These are phyloP conservation scores for Pleurotus sapidus DNA, from an alignment of 768 basidiomycete genomes.

Conservation along the genomic window DNA sequence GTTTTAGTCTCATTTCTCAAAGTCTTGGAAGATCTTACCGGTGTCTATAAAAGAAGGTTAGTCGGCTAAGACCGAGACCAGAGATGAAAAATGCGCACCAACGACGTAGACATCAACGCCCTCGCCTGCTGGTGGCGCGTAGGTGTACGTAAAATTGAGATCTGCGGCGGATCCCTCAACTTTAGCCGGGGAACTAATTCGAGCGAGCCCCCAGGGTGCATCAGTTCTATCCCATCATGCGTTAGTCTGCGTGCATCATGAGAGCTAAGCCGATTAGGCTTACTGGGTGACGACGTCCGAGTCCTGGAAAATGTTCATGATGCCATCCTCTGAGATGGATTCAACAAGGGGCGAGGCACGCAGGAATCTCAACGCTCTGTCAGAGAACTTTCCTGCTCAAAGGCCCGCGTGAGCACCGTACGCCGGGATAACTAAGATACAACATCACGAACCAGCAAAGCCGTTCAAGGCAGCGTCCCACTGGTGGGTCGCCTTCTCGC, in stretches of 20 bases:
- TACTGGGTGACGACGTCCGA: constrained; percentile 8
- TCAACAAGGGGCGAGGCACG: constrained; percentile 23
- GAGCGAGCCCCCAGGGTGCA: constrained; percentile 30
- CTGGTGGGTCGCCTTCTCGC: constrained; percentile 8
- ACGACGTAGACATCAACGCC: constrained; percentile 32
- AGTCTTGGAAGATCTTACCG: constrained; percentile 12
- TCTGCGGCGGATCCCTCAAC: constrained; percentile 12
- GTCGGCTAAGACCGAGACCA: neutral
- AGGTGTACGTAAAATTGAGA: constrained; percentile 23
- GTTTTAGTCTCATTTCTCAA: no score
- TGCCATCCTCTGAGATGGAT: constrained; percentile 26
- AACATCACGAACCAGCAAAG: constrained; percentile 17
- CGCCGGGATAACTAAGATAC: neutral
- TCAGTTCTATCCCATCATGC: constrained; percentile 16
- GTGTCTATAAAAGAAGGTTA: constrained; percentile 6
- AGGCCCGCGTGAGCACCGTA: neutral
- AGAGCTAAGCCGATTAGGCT: neutral
- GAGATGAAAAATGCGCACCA: constrained; percentile 19
- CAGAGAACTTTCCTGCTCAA: constrained; percentile 16
- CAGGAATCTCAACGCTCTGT: constrained; percentile 19
- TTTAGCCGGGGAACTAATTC: constrained; percentile 18
- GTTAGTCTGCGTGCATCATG: neutral
- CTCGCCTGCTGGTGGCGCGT: constrained; percentile 28
- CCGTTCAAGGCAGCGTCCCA: constrained; percentile 17
- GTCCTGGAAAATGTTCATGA: constrained; percentile 17